Percentiles rank a stretch among this genome's conserved stretches.
phyloP scores from a whole-genome alignment of 768 basidiomycete genomes.

The Tylopilus plumbeoviolaceoides region DNA sequence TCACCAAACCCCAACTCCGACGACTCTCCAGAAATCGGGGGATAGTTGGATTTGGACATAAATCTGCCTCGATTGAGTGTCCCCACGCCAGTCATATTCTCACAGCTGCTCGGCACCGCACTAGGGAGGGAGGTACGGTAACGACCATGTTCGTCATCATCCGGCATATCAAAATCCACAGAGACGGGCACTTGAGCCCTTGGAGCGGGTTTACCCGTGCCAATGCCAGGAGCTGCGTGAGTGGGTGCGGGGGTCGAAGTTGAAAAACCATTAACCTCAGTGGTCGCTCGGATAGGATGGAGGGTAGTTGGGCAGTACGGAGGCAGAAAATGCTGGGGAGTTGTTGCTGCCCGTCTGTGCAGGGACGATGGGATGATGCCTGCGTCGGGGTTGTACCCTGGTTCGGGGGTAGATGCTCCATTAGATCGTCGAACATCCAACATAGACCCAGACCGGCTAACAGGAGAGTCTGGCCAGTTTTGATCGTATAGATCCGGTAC shows the following conservation, averaged over 20 bases:
- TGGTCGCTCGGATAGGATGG: conserved; percentile 34
- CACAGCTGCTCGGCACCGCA: conserved; percentile 45
- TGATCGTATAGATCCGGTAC: conserved; percentile 28
- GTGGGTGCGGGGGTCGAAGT: conserved; percentile 14
- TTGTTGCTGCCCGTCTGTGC: conserved; percentile 30
- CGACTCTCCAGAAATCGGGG: conserved; percentile 8
- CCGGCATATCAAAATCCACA: conserved; percentile 39
- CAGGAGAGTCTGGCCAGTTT: conserved; percentile 32
- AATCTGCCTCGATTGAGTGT: conserved; percentile 29
- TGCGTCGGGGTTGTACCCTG: conserved; percentile 19
- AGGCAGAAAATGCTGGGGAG: conserved; percentile 25
- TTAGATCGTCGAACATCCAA: conserved; percentile 35
- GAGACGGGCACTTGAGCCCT: conserved; percentile 61
- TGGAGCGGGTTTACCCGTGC: conserved; percentile 61
- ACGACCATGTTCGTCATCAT: conserved; percentile 30
- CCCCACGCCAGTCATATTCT: conserved; percentile 69
- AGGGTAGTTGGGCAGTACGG: conserved; percentile 12
- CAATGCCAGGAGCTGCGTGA: conserved; percentile 30
- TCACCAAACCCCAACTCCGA: conserved; percentile 12
- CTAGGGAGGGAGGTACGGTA: conserved; percentile 50
- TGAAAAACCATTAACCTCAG: conserved; percentile 28
- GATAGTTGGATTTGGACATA: conserved; percentile 17
- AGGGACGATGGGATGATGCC: conserved; percentile 25
- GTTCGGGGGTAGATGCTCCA: conserved; percentile 31
- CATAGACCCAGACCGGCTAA: conserved; percentile 34